phyloP scores from a whole-genome alignment of 2,329 filamentous ascomycete species.

The Neofusicoccum kwambonambiense region DNA sequence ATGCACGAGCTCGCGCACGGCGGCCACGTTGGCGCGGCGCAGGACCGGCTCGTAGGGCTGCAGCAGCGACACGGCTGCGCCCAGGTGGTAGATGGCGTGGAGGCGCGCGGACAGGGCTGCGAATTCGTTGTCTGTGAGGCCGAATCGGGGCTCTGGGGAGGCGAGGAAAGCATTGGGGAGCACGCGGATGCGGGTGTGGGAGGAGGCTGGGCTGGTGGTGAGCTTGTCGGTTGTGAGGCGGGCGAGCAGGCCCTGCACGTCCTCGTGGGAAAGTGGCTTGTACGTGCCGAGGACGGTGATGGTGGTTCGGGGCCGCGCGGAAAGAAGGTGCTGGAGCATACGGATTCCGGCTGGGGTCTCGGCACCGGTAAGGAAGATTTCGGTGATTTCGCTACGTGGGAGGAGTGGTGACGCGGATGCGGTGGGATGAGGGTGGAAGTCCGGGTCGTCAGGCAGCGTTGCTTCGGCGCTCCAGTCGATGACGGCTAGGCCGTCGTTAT shows the following conservation, averaged over 20 bases:
- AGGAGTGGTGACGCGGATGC: not conserved
- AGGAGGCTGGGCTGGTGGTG: not conserved
- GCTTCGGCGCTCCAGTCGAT: slow-evolving; percentile 5
- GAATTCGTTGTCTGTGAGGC: not conserved
- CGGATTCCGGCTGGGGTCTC: not conserved
- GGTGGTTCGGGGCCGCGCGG: not conserved
- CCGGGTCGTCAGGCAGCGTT: not conserved
- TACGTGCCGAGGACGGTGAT: slow-evolving; percentile 5
- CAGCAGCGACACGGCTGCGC: not conserved
- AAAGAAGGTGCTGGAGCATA: not conserved
- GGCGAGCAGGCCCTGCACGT: not conserved
- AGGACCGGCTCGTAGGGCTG: not conserved
- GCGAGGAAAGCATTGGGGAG: not conserved
- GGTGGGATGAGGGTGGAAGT: not conserved
- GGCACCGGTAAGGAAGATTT: slow-evolving; percentile 8
- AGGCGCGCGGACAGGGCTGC: not conserved
- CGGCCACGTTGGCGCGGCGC: not conserved
- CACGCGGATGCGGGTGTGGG: not conserved
- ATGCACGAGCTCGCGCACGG: not conserved
- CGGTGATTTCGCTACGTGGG: not conserved
- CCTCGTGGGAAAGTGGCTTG: not conserved
- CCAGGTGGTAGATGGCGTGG: slow-evolving; percentile 12
- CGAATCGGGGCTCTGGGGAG: not conserved
- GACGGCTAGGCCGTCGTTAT: not conserved
- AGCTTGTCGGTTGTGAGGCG: not conserved